Evolutionary conservation across 805 yeast genomes (phyloP), one percentile per base, ranked within the genome.

Genomic region (Candida chauliodis): DNA sequence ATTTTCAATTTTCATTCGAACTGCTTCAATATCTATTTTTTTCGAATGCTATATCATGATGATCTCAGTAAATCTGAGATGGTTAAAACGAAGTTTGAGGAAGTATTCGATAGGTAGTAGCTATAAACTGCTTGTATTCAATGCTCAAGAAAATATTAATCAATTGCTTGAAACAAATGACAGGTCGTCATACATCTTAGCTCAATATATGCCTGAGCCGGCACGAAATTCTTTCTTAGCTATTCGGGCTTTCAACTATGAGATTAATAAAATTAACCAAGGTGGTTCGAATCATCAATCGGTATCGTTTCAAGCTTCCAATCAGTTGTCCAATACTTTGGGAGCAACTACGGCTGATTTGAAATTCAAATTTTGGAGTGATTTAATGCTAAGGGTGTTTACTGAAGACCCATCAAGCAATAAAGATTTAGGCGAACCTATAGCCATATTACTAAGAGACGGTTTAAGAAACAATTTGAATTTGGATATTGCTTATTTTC

Each of bases 281-380:
- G 63, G 63, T 4, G 61, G 62, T 2, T 44, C 41, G 22, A 51
- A 48, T 31, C 17, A 43, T 3, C 46, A 49, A 5, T 50, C 63
- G 1, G 44, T 45, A 1, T 52, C 65, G 8, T 55, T 62, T 10
- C 52, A 49, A 26, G 71, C 73, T 2, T 54, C 63, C 40, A 32
- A 47, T 33, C 53, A 59, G 42, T 41, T 52, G 39, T 41, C 62
- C 45, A 34, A 47, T 29, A 41, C 68, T 31, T 24, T 69, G 54
- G 68, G 73, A 24, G 34, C 62, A 8, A 61, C 73, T 25, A 66
- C 75, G 1, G 53, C 57, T 23, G 73, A 71, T 56, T 40, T 84
- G 52, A 79, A 84, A 50, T 76, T 84, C 54, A 78, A 79, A 48
- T 84, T 82, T 56, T 87, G 95, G 95, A 70, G 78, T 43, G 84